Evolutionary conservation across 768 basidiomycete genomes (phyloP), one percentile per base, ranked within the genome.

Genomic region (Porpolomopsis calyptriformis): DNA sequence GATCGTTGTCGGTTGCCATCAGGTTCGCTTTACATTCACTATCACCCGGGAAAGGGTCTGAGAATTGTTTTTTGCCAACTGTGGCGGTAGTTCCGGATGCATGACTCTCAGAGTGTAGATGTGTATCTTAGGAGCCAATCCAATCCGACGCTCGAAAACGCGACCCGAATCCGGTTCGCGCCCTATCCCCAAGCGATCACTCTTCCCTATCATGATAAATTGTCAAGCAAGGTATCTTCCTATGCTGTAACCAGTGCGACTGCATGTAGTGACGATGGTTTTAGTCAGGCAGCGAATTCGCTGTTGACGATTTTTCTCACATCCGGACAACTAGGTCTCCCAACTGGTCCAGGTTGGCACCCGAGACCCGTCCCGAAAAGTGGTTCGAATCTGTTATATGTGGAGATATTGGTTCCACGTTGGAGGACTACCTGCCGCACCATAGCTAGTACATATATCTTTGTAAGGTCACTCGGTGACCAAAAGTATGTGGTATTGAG

Each of bases 281-380:
- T 27, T 9, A 69, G 65, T 36, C 58, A 29, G 66, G 58, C 49
- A 67, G 70, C 18, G 62, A 71, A 45, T 55, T 72, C n/a, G 49
- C 68, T 2, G 77, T 89, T 14, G 84, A 84, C 55, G 90, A 93
- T 52, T 93, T 93, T 57, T 85, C 87, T 16, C 88, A 91, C 60
- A 84, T 91, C 49, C 69, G 79, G 25, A 56, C 73, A 4, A 78
- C 82, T 1, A 78, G 77, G 0, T 92, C 90, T 3, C 87, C 90
- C 8, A 78, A 92, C 60, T 92, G 85, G 81, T 66, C 68, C 2
- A 45, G 61, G 9, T 49, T 72, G 42, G 42, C 52, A 1, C 34
- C 38, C 0, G 56, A 55, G n/a, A 52, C 55, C 26, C 46, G 40
- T 14, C 29, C 38, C 29, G n/a, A 52, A 29, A 42, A 52, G 1